Base-by-base conservation (phyloP, 2,329 filamentous ascomycete genomes). In the Fusarium zealandicum region DNA sequence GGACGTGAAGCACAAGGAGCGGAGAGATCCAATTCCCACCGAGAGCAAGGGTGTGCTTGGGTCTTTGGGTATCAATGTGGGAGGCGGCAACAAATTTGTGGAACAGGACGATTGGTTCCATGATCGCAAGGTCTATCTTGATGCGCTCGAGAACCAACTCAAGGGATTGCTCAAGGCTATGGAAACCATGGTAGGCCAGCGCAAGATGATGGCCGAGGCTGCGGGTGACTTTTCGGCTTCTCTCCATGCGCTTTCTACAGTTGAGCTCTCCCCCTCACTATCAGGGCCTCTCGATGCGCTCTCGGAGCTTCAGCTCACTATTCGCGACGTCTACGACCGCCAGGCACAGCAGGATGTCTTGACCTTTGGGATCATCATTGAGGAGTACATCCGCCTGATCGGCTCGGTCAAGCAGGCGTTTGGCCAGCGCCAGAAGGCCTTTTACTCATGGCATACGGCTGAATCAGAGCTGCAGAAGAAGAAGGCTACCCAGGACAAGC, bases 71-170 rank as follows among this genome's bases (percentile, higher is more conserved):
- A 83, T 95, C 58, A 90, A 82, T 59, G 86, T 93, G 20, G 90
- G 93, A 25, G 83, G 87, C 53, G 82, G 86, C 47, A 87, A 83
- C 67, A 99, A 99, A 74, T 99, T 99, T 76, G 87, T 99, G 32
- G 95, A 99, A 75, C 95, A 98, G 71, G 95, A 99, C 72, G 95
- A 99, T 76, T 99, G 93, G 95, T 99, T 99, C 77, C 93, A 99
- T 67, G 95, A 99, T 65, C 92, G 95, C 57, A 91, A 89, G 68
- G 85, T 98, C 49, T 99, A 99, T 70, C 84, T 99, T 10, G 95
- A 99, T 72, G 93, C 93, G 5, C 82, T 98, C 31, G 93, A 98
- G 70, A 92, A 86, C 66, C 93, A 98, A 73, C 82, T 97, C 56
- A 96, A 93, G 72, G 88, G 90, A 9, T 80, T 98, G 13, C 82